Percentiles rank a stretch among this genome's conserved stretches.
These are phyloP conservation scores for Spiraea crenata DNA, from an alignment of 331 rosid genomes.

Conservation along the genomic window DNA sequence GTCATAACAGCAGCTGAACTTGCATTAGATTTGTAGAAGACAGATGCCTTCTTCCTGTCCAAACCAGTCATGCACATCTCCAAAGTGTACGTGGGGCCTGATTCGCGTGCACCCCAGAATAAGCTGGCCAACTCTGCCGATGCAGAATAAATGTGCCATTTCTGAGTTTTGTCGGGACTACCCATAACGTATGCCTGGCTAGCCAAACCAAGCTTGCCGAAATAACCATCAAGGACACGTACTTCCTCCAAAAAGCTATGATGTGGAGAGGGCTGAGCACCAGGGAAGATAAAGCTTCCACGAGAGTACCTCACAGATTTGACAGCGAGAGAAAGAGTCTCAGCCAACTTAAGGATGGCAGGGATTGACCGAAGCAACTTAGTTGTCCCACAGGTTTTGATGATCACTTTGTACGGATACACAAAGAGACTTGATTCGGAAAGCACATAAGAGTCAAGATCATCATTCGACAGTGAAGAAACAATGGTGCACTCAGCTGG, in stretches of 20 bases:
- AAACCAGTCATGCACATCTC: constrained; percentile 94
- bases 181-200: constrained; percentile 72
- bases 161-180: constrained; percentile 43
- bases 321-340: constrained; percentile 53
- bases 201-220: constrained; percentile 58
- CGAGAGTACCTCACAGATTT: constrained; percentile 79
- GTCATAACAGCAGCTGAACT: constrained; percentile 72
- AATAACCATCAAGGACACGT: constrained; percentile 61
- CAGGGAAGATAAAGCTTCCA: constrained; percentile 83
- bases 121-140: constrained; percentile 31
- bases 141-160: constrained; percentile 84
- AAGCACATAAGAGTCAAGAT: constrained; percentile 81
- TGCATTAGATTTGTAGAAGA: constrained; percentile 51
- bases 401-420: constrained; percentile 67
- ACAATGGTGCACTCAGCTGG: constrained; percentile 93
- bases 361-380: constrained; percentile 81
- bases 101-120: constrained; percentile 28
- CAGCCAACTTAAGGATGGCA: constrained; percentile 60
- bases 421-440: constrained; percentile 88
- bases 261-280: constrained; percentile 80
- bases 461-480: constrained; percentile 58
- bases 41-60: constrained; percentile 65
- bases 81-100: constrained; percentile 52
- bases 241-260: constrained; percentile 78
- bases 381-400: constrained; percentile 90